These are phyloP conservation scores for Vaccinium vitisidaea DNA, from an alignment of 148 eudicot species.

Conservation along the genomic window DNA sequence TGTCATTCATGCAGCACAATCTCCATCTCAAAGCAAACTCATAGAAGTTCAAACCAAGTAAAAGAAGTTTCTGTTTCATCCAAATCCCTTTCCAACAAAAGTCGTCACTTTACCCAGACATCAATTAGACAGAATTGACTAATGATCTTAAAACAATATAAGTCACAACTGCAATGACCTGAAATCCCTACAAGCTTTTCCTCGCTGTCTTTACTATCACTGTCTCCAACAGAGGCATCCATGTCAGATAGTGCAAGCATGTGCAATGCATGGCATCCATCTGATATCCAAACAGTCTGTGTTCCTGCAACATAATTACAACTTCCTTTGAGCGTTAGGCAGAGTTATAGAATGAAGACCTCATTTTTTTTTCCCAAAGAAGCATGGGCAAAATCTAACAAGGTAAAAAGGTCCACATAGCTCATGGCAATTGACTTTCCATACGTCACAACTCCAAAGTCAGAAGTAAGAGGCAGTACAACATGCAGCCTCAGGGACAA, in stretches of 20 bases:
- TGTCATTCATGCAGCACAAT: not conserved
- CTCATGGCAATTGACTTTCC: not conserved
- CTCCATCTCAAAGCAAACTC: not conserved
- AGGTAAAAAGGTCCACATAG: not conserved
- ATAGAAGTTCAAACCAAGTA: not conserved
- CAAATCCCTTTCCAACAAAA: not conserved
- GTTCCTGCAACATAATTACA: constrained; percentile 50
- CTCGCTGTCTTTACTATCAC: constrained; percentile 33
- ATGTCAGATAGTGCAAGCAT: constrained; percentile 39
- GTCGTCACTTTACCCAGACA: not conserved
- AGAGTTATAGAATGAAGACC: not conserved
- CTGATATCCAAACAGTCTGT: constrained; percentile 72
- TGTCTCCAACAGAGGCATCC: constrained; percentile 41
- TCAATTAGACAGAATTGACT: not conserved
- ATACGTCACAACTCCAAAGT: not conserved
- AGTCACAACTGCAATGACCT: constrained; percentile 39
- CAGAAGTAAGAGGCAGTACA: not conserved
- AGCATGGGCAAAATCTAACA: not conserved
- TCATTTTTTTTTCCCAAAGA: not conserved
- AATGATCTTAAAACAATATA: constrained; percentile 2
- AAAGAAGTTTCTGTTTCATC: not conserved
- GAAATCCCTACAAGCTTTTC: constrained; percentile 46
- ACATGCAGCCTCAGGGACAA: not conserved
- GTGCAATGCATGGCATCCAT: constrained; percentile 66
- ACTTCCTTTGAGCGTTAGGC: constrained; percentile 7